Evolutionary conservation across 73 alveolate species (phyloP).

Genomic region (Paraurostyla sp.): DNA sequence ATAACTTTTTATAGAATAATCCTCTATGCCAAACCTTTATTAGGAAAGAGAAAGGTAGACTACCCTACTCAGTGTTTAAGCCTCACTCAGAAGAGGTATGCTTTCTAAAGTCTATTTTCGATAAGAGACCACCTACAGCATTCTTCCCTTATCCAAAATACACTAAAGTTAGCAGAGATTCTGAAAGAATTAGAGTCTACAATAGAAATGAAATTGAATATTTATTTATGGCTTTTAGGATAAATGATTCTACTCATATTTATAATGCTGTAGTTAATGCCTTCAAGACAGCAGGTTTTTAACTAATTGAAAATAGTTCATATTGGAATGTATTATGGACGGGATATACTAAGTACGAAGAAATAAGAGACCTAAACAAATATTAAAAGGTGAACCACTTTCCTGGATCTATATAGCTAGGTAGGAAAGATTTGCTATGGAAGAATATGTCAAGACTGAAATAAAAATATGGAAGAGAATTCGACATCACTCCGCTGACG

Average conservation of each 20-base stretch:
- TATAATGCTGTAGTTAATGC: slow-evolving; percentile 76
- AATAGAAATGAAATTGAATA: slow-evolving; percentile 42
- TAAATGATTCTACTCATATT: slow-evolving; percentile 66
- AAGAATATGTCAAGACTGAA: slow-evolving; percentile 77
- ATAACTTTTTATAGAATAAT: slow-evolving; percentile 6
- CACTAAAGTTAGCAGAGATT: neutral
- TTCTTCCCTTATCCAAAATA: slow-evolving; percentile 70
- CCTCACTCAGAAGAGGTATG: slow-evolving; percentile 43
- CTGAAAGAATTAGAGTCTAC: slow-evolving; percentile 13
- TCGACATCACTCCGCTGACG: slow-evolving; percentile 90
- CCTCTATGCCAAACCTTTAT: slow-evolving; percentile 46
- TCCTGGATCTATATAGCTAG: slow-evolving; percentile 88
- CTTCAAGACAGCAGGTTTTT: slow-evolving; percentile 56
- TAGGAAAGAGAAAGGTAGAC: slow-evolving; percentile 42
- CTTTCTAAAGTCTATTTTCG: slow-evolving; percentile 43
- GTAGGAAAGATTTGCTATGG: slow-evolving; percentile 87
- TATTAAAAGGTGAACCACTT: slow-evolving; percentile 89
- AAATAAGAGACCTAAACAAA: slow-evolving; percentile 72
- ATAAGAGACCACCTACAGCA: slow-evolving; percentile 71
- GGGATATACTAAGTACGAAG: slow-evolving; percentile 70
- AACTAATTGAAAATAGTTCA: slow-evolving; percentile 46
- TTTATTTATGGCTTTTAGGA: slow-evolving; percentile 55
- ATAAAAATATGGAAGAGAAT: slow-evolving; percentile 79
- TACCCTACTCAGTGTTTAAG: slow-evolving; percentile 51
- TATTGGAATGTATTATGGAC: slow-evolving; percentile 86